A percentile compares a stretch with the other conserved stretches of the same genome.
phyloP scores from a whole-genome alignment of 225 moss, liverwort and hornwort genomes.

The Straminergon stramineum region DNA sequence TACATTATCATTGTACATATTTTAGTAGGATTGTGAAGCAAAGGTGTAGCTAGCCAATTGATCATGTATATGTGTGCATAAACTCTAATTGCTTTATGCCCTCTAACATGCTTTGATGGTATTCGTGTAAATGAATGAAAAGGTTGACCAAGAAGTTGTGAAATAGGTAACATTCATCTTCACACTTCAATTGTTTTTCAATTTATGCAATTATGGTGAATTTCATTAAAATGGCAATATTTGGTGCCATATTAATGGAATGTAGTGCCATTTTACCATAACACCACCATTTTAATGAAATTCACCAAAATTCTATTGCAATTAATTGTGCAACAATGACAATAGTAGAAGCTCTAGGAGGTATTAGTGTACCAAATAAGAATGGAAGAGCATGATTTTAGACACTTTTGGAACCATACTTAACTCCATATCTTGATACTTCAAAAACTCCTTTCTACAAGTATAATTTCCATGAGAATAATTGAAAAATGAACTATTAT shows the following conservation, averaged over 20 bases:
- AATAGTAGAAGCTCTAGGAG: background rate
- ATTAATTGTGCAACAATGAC: background rate
- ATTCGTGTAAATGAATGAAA: background rate
- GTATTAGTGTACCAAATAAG: background rate
- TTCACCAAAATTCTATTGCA: no score
- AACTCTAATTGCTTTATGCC: background rate
- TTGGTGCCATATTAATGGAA: no score
- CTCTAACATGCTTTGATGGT: background rate
- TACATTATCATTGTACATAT: background rate
- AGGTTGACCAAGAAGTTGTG: accelerated
- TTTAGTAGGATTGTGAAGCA: background rate
- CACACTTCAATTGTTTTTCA: background rate
- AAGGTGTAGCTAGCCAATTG: no score
- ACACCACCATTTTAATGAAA: no score
- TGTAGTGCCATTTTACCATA: no score
- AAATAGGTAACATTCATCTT: background rate
- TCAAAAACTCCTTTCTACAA: background rate
- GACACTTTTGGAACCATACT: background rate
- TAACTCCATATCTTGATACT: accelerated
- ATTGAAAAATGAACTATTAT: background rate
- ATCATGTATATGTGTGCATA: background rate
- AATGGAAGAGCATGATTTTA: background rate
- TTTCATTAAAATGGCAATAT: no score
- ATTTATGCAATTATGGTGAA: no score
- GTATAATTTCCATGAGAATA: background rate